A percentile compares a stretch with the other conserved stretches of the same genome.
Conservation (phyloP, 106 monocot species). For the Dioscorea dumetorum region DNA sequence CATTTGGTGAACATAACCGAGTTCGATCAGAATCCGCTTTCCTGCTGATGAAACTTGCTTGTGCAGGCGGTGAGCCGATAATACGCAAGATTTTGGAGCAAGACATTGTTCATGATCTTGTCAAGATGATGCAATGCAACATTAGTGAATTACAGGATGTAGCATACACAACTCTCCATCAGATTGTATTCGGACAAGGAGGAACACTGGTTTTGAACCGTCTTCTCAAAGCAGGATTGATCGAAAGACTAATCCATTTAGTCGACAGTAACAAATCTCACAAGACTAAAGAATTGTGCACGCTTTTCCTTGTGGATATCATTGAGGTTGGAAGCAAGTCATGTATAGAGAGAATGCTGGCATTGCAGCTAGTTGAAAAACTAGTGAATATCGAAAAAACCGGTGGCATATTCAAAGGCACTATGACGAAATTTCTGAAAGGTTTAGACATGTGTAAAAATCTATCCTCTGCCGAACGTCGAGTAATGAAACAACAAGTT, state of each 20-base stretch:
- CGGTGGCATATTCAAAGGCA: constrained; percentile 26
- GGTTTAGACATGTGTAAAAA: constrained; percentile 46
- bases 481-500: constrained; percentile 42
- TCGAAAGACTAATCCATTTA: constrained; percentile 23
- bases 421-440: constrained; percentile 25
- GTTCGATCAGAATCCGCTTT: constrained; percentile 30
- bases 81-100: constrained; percentile 19
- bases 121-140: constrained; percentile 37
- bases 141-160: constrained; percentile 36
- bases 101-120: constrained; percentile 23
- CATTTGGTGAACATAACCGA: constrained; percentile 4
- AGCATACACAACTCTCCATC: constrained; percentile 42
- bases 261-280: constrained; percentile 18
- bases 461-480: constrained; percentile 29
- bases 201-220: constrained; percentile 19
- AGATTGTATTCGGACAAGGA: constrained; percentile 36
- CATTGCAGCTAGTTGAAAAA: constrained; percentile 30
- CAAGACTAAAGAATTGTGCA: constrained; percentile 29
- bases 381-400: constrained; percentile 29
- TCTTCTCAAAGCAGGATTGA: constrained; percentile 12
- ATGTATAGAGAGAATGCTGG: constrained; percentile 33
- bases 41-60: constrained; percentile 41
- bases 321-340: constrained; percentile 28
- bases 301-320: constrained; percentile 33
- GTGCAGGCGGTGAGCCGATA: constrained; percentile 27